Evolutionary conservation across 129 eudicot genomes (phyloP).

Genomic region (Artemisia tridentata): DNA sequence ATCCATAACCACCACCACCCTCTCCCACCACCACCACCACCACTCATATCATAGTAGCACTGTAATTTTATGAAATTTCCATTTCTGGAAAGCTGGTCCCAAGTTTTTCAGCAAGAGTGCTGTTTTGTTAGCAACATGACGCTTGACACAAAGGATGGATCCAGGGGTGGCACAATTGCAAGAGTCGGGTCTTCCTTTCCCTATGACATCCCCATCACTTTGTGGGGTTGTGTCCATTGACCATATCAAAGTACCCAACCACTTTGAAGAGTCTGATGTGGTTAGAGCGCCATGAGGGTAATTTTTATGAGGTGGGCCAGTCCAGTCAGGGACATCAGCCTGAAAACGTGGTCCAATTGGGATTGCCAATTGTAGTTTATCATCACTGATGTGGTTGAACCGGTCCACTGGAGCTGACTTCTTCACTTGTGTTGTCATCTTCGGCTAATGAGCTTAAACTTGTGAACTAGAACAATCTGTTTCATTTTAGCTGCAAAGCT

Average conservation of each 20-base stretch:
- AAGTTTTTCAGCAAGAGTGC: conserved; percentile 31
- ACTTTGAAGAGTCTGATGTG: conserved; percentile 34
- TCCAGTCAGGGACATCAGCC: conserved; percentile 52
- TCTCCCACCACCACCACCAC: too few species aligned
- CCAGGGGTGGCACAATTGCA: conserved; percentile 43
- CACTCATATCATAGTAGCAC: too few species aligned
- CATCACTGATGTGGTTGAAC: conserved; percentile 37
- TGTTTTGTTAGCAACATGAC: conserved; percentile 33
- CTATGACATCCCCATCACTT: conserved; percentile 24
- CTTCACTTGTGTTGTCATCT: conserved; percentile 17
- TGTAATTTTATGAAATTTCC: conserved; percentile 64
- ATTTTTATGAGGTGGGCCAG: conserved; percentile 25
- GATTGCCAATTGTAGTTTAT: conserved; percentile 40
- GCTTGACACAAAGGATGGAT: conserved; percentile 36
- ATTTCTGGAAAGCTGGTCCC: conserved; percentile 51
- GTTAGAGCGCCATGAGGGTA: too few species aligned
- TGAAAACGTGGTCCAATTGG: conserved; percentile 75
- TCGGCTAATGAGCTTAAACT: conserved; percentile 22
- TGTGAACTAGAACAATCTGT: neutral
- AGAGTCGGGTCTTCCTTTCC: conserved; percentile 48
- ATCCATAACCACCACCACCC: too few species aligned
- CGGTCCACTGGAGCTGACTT: conserved; percentile 30
- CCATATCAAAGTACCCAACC: conserved; percentile 54
- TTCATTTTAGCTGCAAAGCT: neutral
- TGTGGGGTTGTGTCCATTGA: conserved; percentile 15